Percentiles rank a stretch among this genome's conserved stretches.
These are phyloP conservation scores for Trichoderma sp. DNA, from an alignment of 2,329 filamentous ascomycete genomes.

Conservation along the genomic window DNA sequence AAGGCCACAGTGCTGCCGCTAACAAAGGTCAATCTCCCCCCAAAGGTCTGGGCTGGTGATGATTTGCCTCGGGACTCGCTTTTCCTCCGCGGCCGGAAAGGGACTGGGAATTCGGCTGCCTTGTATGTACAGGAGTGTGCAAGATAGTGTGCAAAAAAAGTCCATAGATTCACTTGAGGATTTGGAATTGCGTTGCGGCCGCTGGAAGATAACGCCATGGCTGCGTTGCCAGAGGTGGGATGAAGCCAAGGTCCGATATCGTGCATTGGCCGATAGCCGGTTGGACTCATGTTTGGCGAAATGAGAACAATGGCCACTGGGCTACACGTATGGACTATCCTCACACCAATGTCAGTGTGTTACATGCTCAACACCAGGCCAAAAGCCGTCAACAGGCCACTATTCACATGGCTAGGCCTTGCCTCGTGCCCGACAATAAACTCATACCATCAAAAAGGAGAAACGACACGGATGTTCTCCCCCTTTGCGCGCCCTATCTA, in stretches of 20 bases:
- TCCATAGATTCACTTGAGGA: neutral
- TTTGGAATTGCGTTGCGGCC: conserved; percentile 10
- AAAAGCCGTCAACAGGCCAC: neutral
- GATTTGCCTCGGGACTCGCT: conserved; percentile 1
- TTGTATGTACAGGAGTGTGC: conserved; percentile 6
- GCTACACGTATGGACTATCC: neutral
- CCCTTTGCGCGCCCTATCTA: conserved; percentile 4
- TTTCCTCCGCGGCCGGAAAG: conserved; percentile 6
- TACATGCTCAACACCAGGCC: neutral
- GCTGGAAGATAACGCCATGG: neutral
- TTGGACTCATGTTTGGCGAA: neutral
- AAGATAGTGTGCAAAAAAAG: neutral
- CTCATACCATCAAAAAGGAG: neutral
- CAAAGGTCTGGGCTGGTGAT: no score
- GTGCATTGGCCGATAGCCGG: conserved; percentile 4
- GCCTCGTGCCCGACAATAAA: neutral
- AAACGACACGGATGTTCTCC: neutral
- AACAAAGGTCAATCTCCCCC: neutral
- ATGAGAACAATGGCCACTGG: neutral
- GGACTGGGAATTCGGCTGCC: conserved; percentile 11
- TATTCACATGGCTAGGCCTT: neutral
- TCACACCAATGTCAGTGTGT: neutral
- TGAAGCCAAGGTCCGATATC: conserved; percentile 5
- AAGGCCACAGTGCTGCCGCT: neutral
- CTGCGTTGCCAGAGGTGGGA: neutral